Conservation (phyloP, 2,329 filamentous ascomycete species). For the Exophiala calicioides region DNA sequence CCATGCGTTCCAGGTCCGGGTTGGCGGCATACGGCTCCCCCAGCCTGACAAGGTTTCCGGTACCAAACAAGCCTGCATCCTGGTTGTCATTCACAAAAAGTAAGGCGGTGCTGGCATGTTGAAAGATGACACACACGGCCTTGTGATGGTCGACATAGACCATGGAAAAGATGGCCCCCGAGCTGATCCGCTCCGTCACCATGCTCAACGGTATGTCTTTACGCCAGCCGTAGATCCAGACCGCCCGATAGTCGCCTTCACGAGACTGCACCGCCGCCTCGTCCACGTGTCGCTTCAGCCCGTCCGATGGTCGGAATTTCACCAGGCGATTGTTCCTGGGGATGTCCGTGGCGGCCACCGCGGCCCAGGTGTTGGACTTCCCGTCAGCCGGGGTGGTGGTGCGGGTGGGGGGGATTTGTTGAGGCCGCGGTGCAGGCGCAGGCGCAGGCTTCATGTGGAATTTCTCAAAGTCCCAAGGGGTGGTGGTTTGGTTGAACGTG, state of each 20-base stretch:
- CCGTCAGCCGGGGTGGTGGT: slow-evolving; percentile 4
- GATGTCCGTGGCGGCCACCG: slow-evolving; percentile 32
- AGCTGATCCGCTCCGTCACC: slow-evolving; percentile 40
- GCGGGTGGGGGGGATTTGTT: slow-evolving; percentile 7
- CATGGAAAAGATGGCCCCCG: slow-evolving; percentile 44
- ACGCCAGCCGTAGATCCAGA: slow-evolving; percentile 31
- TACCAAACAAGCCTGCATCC: slow-evolving; percentile 39
- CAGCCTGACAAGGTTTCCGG: slow-evolving; percentile 34
- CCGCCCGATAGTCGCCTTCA: slow-evolving; percentile 28
- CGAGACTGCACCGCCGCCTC: slow-evolving; percentile 6
- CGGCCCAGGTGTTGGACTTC: slow-evolving; percentile 29
- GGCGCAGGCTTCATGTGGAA: slow-evolving; percentile 28
- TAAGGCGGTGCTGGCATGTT: slow-evolving; percentile 39
- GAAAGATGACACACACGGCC: slow-evolving; percentile 41
- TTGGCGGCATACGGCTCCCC: slow-evolving; percentile 39
- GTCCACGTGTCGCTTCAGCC: slow-evolving; percentile 26
- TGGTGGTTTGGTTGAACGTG: slow-evolving; percentile 37
- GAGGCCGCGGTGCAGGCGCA: slow-evolving; percentile 16
- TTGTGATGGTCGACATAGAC: slow-evolving; percentile 35
- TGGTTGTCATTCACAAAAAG: slow-evolving; percentile 38
- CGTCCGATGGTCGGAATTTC: slow-evolving; percentile 30
- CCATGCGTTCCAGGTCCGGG: slow-evolving; percentile 40
- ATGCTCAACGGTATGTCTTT: slow-evolving; percentile 24
- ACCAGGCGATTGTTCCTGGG: slow-evolving; percentile 28
- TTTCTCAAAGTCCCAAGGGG: slow-evolving; percentile 32